Evolutionary conservation across 805 yeast species (phyloP), one percentile per base, ranked within the genome.

Genomic region (Metschnikowia lochheadii): DNA sequence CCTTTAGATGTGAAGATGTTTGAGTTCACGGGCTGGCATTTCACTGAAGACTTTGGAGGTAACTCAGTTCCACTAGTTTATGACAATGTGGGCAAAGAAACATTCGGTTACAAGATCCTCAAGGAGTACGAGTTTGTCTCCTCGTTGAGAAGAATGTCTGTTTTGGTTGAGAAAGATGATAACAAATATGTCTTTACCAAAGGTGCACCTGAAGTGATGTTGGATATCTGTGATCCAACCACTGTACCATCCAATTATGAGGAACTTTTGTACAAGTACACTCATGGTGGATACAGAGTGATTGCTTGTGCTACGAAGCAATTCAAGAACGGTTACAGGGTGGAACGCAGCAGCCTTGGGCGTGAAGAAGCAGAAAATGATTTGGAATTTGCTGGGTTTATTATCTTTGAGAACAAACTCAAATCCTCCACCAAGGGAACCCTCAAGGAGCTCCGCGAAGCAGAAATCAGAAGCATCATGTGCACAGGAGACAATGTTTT

Each of bases 141-240:
- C 0, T 80, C 83, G 33, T 69, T 94, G 53, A 82, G 99, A 65
- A 76, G 99, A 61, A 92, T 92, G 97, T 84, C 94, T 46, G 97
- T 90, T 0, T 65, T 92, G 46, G 83, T 84, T 14, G 64, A 60
- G 3, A 56, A 56, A 32, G 60, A 55, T 31, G 55, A 57, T 2
- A 49, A 48, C 23, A 43, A 50, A 10, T 51, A 45, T 14, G 57
- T 73, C 1, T 85, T 81, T 63, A 89, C 94, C 11, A 94, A 94
- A 63, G 99, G 99, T 44, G 99, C 99, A 0, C 99, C 99, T 0
- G 99, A 94, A 64, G 88, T 91, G 10, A 87, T 94, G 77, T 73
- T 79, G 31, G 84, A 82, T 15, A 81, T 94, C 31, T 94, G 99
- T 68, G 70, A 73, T 14, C 81, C 85, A 1, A 81, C 78, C 17